A percentile compares a stretch with the other conserved stretches of the same genome.
Conservation (phyloP, 192 early-diverging fungal genomes). For the Coemansia sp. region DNA sequence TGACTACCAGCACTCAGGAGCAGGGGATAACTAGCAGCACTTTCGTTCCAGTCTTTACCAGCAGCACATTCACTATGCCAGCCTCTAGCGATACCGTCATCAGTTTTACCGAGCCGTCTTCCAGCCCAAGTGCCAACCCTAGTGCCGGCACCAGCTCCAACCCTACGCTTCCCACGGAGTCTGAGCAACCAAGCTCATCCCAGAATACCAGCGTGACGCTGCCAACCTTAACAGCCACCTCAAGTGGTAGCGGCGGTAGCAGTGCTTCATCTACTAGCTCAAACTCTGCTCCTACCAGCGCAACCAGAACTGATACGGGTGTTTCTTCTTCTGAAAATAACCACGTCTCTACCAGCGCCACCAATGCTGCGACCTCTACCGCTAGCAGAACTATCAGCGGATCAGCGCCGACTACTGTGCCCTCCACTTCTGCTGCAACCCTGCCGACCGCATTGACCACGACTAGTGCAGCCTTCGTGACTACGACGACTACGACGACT, state of each 20-base stretch:
- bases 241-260: background rate
- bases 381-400: background rate
- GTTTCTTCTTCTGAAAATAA: no score
- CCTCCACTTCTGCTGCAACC: background rate
- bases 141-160: background rate
- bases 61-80: no score
- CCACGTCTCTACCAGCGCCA: no score
- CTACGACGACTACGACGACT: background rate
- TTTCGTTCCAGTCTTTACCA: background rate
- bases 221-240: background rate
- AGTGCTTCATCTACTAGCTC: background rate
- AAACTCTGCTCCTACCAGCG: background rate
- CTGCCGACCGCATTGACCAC: no score
- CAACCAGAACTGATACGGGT: no score
- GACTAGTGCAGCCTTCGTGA: background rate
- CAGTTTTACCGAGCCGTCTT: background rate
- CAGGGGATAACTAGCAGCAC: background rate
- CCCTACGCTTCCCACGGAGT: background rate
- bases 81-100: background rate
- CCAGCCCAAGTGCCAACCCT: background rate
- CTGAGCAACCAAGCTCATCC: background rate
- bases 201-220: background rate
- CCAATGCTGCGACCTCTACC: no score
- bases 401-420: background rate
- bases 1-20: background rate